These are phyloP conservation scores for Stellera chamaejasme DNA, from an alignment of 345 rosid species.

Conservation along the genomic window DNA sequence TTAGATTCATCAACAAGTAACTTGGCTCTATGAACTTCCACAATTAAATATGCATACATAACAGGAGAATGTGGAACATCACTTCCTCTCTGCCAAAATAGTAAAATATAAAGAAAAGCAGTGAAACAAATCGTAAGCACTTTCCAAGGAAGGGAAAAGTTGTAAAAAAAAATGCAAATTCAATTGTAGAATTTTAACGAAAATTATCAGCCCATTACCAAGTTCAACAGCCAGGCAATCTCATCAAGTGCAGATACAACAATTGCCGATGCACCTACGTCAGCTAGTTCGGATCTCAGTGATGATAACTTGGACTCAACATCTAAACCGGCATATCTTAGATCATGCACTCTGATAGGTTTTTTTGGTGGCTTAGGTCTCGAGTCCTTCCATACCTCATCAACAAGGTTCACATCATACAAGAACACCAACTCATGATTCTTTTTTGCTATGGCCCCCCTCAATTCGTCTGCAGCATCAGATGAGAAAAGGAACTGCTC, in stretches of 20 bases:
- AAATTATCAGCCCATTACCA: conserved; percentile 39
- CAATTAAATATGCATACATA: conserved; percentile 76
- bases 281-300: conserved; percentile 62
- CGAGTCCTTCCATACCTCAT: conserved; percentile 82
- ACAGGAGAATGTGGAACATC: conserved; percentile 99
- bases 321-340: conserved; percentile 83
- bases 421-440: conserved; percentile 76
- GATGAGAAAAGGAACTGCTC: conserved; percentile 96
- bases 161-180: not conserved
- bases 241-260: conserved; percentile 95
- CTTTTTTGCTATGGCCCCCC: conserved; percentile 66
- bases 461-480: conserved; percentile 91
- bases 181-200: not conserved
- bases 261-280: conserved; percentile 69
- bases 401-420: conserved; percentile 68
- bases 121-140: not conserved
- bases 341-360: conserved; percentile 71
- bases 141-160: not conserved
- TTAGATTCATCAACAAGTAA: conserved; percentile 64
- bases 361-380: conserved; percentile 78
- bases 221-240: conserved; percentile 88
- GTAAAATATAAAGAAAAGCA: conserved; percentile 4
- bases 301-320: conserved; percentile 58
- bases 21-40: conserved; percentile 58
- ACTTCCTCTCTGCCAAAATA: conserved; percentile 70